These are phyloP conservation scores for Chytridiales sp. DNA, from an alignment of 371 early-diverging fungal genomes.

Conservation along the genomic window DNA sequence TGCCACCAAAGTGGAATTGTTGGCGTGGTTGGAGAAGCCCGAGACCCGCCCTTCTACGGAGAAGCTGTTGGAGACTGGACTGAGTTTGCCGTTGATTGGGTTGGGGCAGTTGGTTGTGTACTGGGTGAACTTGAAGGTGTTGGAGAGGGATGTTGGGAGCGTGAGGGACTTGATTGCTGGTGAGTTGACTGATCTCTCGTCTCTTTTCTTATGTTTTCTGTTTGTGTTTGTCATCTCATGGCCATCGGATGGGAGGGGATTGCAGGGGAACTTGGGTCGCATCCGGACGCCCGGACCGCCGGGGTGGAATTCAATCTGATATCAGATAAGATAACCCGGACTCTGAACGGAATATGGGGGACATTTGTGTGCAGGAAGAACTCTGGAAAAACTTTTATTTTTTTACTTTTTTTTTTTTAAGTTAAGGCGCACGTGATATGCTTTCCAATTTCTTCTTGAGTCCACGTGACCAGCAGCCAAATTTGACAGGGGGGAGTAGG, in stretches of 20 bases:
- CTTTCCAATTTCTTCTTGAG: neutral
- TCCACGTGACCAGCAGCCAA: neutral
- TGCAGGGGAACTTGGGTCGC: no score
- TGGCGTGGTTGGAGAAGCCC: conserved; percentile 85
- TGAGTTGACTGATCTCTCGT: conserved; percentile 14
- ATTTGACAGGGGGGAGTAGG: neutral
- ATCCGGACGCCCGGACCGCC: no score
- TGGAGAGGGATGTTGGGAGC: conserved; percentile 42
- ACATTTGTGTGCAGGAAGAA: no score
- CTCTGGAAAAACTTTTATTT: no score
- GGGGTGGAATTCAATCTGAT: no score
- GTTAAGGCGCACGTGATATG: neutral
- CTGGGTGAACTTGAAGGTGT: conserved; percentile 70
- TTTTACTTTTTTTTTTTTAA: neutral
- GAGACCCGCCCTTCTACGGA: conserved; percentile 82
- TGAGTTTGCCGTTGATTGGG: conserved; percentile 89
- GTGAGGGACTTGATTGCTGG: conserved; percentile 42
- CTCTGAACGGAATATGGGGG: no score
- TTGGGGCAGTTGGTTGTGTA: conserved; percentile 83
- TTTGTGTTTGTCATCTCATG: no score
- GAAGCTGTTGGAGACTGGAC: conserved; percentile 79
- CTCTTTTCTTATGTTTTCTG: neutral
- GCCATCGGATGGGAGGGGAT: no score
- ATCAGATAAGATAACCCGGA: no score
- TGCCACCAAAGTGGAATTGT: conserved; percentile 82